phyloP scores from a whole-genome alignment of 352 stramenopile species.

The Pythium myriotylum region DNA sequence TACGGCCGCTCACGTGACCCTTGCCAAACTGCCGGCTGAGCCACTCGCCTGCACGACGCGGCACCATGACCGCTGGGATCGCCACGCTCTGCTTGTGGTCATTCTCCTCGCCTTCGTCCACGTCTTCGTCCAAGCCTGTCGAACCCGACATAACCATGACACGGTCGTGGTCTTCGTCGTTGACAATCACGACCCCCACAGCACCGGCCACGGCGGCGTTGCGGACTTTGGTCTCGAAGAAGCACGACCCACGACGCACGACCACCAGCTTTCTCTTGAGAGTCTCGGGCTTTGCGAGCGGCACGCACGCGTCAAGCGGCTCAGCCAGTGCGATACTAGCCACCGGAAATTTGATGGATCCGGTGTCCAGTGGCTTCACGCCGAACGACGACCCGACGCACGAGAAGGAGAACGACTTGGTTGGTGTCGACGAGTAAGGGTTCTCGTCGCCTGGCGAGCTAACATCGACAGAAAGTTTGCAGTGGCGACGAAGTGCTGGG shows the following conservation, averaged over 20 bases:
- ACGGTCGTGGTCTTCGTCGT: slow-evolving; percentile 59
- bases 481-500: slow-evolving; percentile 39
- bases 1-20: slow-evolving; percentile 26
- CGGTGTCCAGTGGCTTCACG: slow-evolving; percentile 32
- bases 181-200: slow-evolving; percentile 61
- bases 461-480: slow-evolving; percentile 38
- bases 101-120: slow-evolving; percentile 7
- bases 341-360: slow-evolving; percentile 25
- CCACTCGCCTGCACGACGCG: slow-evolving; percentile 62
- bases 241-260: slow-evolving; percentile 59
- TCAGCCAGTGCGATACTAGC: slow-evolving; percentile 50
- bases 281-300: slow-evolving; percentile 35
- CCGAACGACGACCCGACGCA: slow-evolving; percentile 69
- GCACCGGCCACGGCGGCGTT: slow-evolving; percentile 52
- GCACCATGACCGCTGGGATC: slow-evolving; percentile 69
- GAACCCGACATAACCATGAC: slow-evolving; percentile 83
- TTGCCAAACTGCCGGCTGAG: slow-evolving; percentile 29
- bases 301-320: slow-evolving; percentile 55
- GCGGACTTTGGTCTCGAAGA: slow-evolving; percentile 73
- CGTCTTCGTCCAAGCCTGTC: slow-evolving; percentile 12
- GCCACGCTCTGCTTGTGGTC: slow-evolving; percentile 23
- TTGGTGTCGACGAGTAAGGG: slow-evolving; percentile 18
- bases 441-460: slow-evolving; percentile 11
- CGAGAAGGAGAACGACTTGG: slow-evolving; percentile 37
- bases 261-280: slow-evolving; percentile 56